Conservation (phyloP, 805 yeast genomes). For the Henningerozyma blattae region DNA sequence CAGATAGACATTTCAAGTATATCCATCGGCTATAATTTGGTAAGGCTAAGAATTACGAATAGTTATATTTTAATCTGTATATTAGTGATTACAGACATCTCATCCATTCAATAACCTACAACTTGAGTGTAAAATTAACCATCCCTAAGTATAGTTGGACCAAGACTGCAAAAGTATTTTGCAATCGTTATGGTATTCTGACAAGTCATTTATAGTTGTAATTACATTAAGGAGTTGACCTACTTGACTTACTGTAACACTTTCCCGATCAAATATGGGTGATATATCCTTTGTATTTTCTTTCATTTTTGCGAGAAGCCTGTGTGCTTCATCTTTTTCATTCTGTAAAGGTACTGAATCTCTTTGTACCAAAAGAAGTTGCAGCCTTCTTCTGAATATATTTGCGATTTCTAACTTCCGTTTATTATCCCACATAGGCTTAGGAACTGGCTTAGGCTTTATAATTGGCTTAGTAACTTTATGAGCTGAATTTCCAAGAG, state of each 20-base stretch:
- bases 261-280: background rate
- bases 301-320: conserved; percentile 15
- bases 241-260: background rate
- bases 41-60: too few relatives aligned
- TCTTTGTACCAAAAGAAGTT: conserved; percentile 22
- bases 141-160: too few relatives aligned
- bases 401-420: conserved; percentile 19
- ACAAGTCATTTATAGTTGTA: background rate
- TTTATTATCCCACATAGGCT: conserved; percentile 14
- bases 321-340: conserved; percentile 17
- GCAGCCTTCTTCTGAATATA: conserved; percentile 21
- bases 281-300: conserved; percentile 7
- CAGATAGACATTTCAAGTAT: too few relatives aligned
- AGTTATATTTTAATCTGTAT: too few relatives aligned
- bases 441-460: too few relatives aligned
- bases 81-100: too few relatives aligned
- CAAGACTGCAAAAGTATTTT: too few relatives aligned
- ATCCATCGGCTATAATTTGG: too few relatives aligned
- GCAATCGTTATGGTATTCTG: background rate
- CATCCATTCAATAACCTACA: too few relatives aligned
- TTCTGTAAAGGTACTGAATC: conserved; percentile 15
- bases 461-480: too few relatives aligned
- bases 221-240: background rate
- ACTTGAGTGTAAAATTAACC: too few relatives aligned
- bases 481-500: too few relatives aligned